These are phyloP conservation scores for Aspergillus avenaceus DNA, from an alignment of 495 filamentous ascomycete genomes.

Conservation along the genomic window DNA sequence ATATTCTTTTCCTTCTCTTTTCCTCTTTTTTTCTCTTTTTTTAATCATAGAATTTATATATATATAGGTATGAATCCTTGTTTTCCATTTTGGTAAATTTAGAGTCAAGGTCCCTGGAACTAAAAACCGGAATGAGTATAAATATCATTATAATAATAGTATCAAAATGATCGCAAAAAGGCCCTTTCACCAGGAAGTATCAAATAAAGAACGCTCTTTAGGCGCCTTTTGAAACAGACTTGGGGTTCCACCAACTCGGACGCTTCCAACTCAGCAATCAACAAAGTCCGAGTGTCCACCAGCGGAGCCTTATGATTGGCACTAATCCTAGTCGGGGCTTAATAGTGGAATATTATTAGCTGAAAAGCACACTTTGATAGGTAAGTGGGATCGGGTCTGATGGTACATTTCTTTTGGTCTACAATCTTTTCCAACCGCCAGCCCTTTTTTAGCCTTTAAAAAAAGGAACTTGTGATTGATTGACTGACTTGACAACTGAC, in stretches of 20 bases:
- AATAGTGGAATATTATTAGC: constrained; percentile 1
- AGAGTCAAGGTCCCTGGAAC: neutral
- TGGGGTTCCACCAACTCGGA: constrained; percentile 12
- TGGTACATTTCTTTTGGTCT: neutral
- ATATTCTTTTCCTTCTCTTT: too few relatives aligned
- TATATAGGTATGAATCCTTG: too few relatives aligned
- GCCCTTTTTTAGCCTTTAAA: neutral
- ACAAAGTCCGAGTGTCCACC: neutral
- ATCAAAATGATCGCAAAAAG: neutral
- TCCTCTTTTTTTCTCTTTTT: too few relatives aligned
- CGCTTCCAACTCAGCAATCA: neutral
- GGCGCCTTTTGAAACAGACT: constrained; percentile 19
- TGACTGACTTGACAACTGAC: constrained; percentile 5
- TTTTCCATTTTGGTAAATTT: too few relatives aligned
- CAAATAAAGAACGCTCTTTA: constrained; percentile 5
- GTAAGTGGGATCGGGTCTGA: neutral
- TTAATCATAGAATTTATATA: too few relatives aligned
- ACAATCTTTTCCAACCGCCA: neutral
- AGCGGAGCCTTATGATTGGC: constrained; percentile 8
- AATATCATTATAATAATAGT: constrained; percentile 1
- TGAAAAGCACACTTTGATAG: neutral
- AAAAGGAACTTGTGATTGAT: neutral
- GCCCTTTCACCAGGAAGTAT: neutral
- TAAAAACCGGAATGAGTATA: neutral
- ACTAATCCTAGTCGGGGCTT: neutral